Evolutionary conservation across 2,329 filamentous ascomycete genomes (phyloP).

Genomic region (Peltaster fructicola): DNA sequence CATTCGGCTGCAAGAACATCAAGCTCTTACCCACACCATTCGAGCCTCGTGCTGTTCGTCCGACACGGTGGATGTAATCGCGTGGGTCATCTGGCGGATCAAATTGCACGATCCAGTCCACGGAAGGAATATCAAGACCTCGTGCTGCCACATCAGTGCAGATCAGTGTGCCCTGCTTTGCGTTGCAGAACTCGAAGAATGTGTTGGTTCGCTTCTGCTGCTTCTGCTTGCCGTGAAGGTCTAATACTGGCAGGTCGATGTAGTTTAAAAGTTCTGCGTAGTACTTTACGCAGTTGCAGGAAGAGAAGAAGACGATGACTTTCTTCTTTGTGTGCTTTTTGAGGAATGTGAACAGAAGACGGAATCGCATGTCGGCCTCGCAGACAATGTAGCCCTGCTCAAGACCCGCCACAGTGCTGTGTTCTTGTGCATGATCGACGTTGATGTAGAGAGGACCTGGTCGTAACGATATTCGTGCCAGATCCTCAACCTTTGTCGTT

Average conservation of each 20-base stretch:
- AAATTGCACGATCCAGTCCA: constrained; percentile 94
- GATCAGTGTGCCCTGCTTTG: constrained; percentile 71
- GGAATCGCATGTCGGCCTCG: constrained; percentile 83
- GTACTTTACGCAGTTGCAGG: constrained; percentile 72
- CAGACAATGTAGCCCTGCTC: constrained; percentile 94
- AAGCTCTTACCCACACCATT: constrained; percentile 73
- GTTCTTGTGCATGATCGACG: constrained; percentile 76
- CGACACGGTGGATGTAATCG: constrained; percentile 91
- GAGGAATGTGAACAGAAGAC: constrained; percentile 84
- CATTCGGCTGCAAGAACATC: constrained; percentile 82
- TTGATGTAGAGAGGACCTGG: constrained; percentile 92
- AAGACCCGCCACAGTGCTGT: constrained; percentile 79
- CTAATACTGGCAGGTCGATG: constrained; percentile 79
- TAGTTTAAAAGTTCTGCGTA: constrained; percentile 92
- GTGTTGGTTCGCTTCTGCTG: constrained; percentile 98
- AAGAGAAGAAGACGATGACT: constrained; percentile 91
- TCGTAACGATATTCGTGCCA: constrained; percentile 81
- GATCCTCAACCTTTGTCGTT: constrained; percentile 94
- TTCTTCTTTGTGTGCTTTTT: constrained; percentile 90
- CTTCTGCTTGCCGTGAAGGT: constrained; percentile 89
- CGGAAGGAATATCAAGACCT: constrained; percentile 85
- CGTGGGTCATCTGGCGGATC: constrained; percentile 45
- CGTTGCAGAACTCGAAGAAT: constrained; percentile 91
- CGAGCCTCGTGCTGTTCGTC: constrained; percentile 74
- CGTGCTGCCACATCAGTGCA: constrained; percentile 93